phyloP scores from a whole-genome alignment of 1,139 yeast genomes.

The Protomyces inouyei region DNA sequence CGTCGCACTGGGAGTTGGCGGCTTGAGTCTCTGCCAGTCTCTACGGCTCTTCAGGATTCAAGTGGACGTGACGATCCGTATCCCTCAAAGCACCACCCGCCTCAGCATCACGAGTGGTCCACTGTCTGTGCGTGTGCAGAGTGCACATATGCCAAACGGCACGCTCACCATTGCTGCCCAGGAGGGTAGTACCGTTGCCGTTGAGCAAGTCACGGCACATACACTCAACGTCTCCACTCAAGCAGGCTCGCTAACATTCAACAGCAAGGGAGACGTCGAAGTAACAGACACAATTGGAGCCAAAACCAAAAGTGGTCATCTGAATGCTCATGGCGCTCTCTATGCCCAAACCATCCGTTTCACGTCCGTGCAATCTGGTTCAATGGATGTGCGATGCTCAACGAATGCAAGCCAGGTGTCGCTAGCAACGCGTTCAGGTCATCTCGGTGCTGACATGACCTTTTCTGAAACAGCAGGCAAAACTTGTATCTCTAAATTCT shows the following conservation, averaged over 20 bases:
- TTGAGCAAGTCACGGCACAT: background rate
- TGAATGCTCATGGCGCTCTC: background rate
- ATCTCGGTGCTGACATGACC: background rate
- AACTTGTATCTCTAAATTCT: background rate
- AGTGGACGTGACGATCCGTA: background rate
- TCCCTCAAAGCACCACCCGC: background rate
- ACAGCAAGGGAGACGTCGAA: background rate
- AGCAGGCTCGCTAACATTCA: conserved; percentile 6
- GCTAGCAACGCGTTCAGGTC: background rate
- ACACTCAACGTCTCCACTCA: background rate
- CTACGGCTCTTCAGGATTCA: background rate
- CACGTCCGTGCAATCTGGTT: background rate
- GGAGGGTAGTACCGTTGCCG: background rate
- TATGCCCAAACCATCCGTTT: background rate
- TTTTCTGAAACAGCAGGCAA: background rate
- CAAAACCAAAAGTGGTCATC: background rate
- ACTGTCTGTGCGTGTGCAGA: background rate
- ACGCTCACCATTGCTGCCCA: background rate
- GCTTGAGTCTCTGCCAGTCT: background rate
- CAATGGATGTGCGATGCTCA: background rate
- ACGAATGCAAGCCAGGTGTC: background rate
- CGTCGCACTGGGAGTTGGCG: background rate
- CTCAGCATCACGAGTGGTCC: background rate
- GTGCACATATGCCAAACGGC: background rate
- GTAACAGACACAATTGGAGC: background rate